These are phyloP conservation scores for Marasmius fiardii DNA, from an alignment of 1,284 basidiomycete genomes.

Conservation along the genomic window DNA sequence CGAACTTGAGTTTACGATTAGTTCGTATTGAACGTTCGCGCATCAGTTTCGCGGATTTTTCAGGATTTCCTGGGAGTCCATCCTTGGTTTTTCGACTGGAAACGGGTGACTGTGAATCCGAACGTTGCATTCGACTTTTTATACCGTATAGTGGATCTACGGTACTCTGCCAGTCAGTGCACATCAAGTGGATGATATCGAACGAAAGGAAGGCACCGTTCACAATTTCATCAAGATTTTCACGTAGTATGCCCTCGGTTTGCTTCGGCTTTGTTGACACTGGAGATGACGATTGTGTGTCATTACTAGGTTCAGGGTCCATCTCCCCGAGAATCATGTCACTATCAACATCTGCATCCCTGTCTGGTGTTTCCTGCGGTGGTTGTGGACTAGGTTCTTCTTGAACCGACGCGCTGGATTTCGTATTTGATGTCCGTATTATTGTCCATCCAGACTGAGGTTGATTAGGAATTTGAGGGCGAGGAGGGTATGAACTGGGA, in stretches of 20 bases:
- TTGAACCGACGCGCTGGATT: slow-evolving; percentile 22
- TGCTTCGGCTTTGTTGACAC: slow-evolving; percentile 36
- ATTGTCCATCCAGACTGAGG: slow-evolving; percentile 73
- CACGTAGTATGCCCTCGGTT: slow-evolving; percentile 48
- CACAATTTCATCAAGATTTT: slow-evolving; percentile 71
- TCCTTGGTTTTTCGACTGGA: slow-evolving; percentile 22
- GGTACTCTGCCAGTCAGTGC: slow-evolving; percentile 13
- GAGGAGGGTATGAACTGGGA: slow-evolving; percentile 71
- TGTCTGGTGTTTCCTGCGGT: slow-evolving; percentile 26
- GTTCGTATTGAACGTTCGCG: slow-evolving; percentile 74
- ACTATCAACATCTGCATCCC: slow-evolving; percentile 57
- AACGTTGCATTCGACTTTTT: slow-evolving; percentile 38
- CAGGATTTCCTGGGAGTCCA: slow-evolving; percentile 26
- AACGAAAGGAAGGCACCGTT: slow-evolving; percentile 46
- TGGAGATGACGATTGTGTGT: slow-evolving; percentile 19
- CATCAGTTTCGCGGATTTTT: slow-evolving; percentile 56
- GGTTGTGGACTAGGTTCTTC: slow-evolving; percentile 22
- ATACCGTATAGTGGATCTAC: slow-evolving; percentile 59
- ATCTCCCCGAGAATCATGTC: slow-evolving; percentile 75
- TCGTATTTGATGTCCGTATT: slow-evolving; percentile 45
- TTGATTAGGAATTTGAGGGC: slow-evolving; percentile 32
- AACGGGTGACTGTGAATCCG: slow-evolving; percentile 31
- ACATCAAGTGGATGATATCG: slow-evolving; percentile 16
- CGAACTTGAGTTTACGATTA: slow-evolving; percentile 69
- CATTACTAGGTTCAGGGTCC: slow-evolving; percentile 52